Base-by-base conservation (phyloP, 768 basidiomycete species). In the Termitomyces sp. region DNA sequence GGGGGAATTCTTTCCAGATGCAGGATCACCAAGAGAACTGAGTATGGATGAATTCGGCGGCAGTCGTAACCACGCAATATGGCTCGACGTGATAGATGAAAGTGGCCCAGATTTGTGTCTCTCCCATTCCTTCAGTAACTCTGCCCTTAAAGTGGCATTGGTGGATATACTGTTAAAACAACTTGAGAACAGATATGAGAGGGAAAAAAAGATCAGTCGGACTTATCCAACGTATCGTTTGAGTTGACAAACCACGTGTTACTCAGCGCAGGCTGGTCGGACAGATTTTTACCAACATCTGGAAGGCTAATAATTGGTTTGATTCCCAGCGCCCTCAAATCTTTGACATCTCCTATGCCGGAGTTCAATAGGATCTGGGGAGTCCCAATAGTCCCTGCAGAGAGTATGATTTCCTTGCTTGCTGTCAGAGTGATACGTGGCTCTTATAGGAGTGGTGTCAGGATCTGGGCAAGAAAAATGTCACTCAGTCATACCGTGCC, bases 301-400 rank as follows among this genome's bases (percentile, higher is more conserved):
- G 73, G 71, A 32, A 69, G 52, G 44, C 69, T 37, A 2, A 72
- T 60, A 32, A 69, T 32, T 13, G 67, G 43, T 1, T 34, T 43
- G 22, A 74, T 69, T 22, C 65, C 66, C n/a, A 72, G 33, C 1
- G 55, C 52, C 2, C 30, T 27, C 6, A 74, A 58, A n/a, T 62
- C 62, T 24, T 42, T 16, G 10, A 42, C 46, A 45, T 67, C 60
- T 22, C 76, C 76, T 51, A 77, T 75, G 20, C 74, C 74, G 20
- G 72, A 73, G 24, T 69, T 64, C 46, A 72, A 52, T 1, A 76
- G 64, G 33, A 76, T 65, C 5, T 68, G 64, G 0, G 75, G 73
- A 10, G 71, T 72, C 6, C 68, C 72, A 45, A 75, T 62, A 2
- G 69, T 62, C 5, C 76, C 76, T 24, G 74, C 74, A 24, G 57